phyloP scores from a whole-genome alignment of 2,329 filamentous ascomycete species.

The Sporothrix dimorphospora region DNA sequence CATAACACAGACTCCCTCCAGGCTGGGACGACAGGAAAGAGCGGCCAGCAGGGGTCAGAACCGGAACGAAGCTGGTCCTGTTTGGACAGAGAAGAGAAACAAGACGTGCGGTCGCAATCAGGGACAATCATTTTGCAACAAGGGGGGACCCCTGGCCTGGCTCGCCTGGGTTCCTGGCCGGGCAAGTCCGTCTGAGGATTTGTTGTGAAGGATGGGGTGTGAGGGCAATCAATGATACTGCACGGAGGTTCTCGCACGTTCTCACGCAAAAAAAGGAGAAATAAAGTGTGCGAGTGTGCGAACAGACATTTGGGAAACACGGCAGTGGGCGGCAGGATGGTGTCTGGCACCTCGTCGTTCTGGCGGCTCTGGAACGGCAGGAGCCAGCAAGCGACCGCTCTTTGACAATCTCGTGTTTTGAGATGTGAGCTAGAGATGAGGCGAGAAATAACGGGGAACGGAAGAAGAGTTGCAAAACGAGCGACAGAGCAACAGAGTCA shows the following conservation, averaged over 20 bases:
- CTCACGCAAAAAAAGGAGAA: neutral
- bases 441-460: conserved; percentile 2
- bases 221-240: neutral
- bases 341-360: neutral
- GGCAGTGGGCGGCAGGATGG: neutral
- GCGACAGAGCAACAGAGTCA: neutral
- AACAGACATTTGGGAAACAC: conserved; percentile 19
- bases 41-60: neutral
- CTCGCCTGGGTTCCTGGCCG: neutral
- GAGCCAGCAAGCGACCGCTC: neutral
- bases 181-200: conserved; percentile 5
- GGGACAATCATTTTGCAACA: conserved; percentile 17
- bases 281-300: neutral
- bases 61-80: conserved; percentile 26
- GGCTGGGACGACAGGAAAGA: neutral
- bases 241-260: neutral
- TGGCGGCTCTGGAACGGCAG: conserved; percentile 5
- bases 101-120: conserved; percentile 14
- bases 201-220: neutral
- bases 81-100: conserved; percentile 9
- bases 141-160: conserved; percentile 6
- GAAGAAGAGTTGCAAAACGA: conserved; percentile 1
- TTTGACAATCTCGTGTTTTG: conserved; percentile 9
- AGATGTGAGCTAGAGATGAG: neutral
- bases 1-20: neutral